Percentiles rank a stretch among this genome's conserved stretches.
phyloP scores from a whole-genome alignment of 352 stramenopile genomes.

The Globisporangium yorkense region DNA sequence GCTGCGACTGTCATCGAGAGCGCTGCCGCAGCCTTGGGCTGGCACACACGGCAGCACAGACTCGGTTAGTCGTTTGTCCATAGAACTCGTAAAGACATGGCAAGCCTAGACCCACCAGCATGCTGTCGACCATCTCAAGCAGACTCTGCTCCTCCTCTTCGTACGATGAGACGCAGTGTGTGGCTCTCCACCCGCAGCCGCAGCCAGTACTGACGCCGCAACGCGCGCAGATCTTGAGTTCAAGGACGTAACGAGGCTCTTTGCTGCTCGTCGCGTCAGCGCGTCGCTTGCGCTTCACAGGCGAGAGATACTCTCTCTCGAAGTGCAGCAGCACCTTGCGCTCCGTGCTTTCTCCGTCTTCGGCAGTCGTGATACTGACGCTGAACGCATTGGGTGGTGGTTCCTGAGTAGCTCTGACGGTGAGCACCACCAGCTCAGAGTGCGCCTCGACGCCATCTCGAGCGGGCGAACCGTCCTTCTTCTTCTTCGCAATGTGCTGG shows the following conservation, averaged over 20 bases:
- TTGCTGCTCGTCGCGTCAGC: background rate
- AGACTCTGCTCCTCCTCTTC: constrained; percentile 24
- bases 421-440: background rate
- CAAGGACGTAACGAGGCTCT: constrained; percentile 4
- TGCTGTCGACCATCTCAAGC: constrained; percentile 20
- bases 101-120: constrained; percentile 13
- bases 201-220: constrained; percentile 16
- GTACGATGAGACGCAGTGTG: constrained; percentile 14
- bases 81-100: background rate
- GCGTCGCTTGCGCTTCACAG: background rate
- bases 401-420: background rate
- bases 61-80: background rate
- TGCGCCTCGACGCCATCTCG: background rate
- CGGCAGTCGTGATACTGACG: constrained; percentile 1
- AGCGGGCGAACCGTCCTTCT: too few relatives aligned
- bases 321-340: constrained; percentile 8
- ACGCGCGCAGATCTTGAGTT: constrained; percentile 19
- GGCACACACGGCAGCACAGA: background rate
- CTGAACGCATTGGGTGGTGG: background rate
- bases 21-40: constrained; percentile 4
- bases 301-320: background rate
- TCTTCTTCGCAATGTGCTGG: background rate
- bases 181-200: constrained; percentile 21
- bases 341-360: background rate
- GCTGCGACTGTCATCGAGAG: background rate